A percentile compares a stretch with the other conserved stretches of the same genome.
Evolutionary conservation across 306 rosid genomes (phyloP).

Genomic region (Datisca glomerata): DNA sequence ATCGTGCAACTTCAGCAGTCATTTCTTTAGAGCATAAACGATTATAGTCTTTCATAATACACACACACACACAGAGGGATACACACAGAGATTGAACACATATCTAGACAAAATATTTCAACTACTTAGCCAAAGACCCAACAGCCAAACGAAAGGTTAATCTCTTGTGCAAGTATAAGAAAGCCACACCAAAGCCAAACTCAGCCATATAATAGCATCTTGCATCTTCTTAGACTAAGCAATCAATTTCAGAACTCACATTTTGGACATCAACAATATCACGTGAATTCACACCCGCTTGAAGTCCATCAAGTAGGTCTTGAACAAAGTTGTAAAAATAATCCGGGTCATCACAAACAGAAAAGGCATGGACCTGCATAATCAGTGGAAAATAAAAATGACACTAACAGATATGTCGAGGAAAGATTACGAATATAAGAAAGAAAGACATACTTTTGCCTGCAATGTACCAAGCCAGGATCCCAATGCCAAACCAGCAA

Average conservation of each 20-base stretch:
- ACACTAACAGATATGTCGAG: slow-evolving; percentile 3
- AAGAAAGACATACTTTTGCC: slow-evolving; percentile 57
- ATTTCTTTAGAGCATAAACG: no score
- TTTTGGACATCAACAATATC: slow-evolving; percentile 57
- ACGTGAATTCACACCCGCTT: slow-evolving; percentile 55
- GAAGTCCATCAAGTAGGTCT: slow-evolving; percentile 79
- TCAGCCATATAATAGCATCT: slow-evolving; percentile 10
- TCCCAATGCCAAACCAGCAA: slow-evolving; percentile 81
- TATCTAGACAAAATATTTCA: no score
- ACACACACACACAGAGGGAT: no score
- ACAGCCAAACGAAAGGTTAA: no score
- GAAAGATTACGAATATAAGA: slow-evolving; percentile 9
- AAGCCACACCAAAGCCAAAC: no score
- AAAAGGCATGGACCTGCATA: slow-evolving; percentile 66
- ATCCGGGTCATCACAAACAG: slow-evolving; percentile 85
- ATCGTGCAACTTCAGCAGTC: no score
- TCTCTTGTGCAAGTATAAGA: no score
- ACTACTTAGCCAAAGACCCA: no score
- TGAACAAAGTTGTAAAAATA: slow-evolving; percentile 69
- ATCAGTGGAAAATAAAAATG: slow-evolving; percentile 17
- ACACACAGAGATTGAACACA: no score
- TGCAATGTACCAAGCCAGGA: slow-evolving; percentile 68
- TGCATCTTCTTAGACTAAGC: not conserved
- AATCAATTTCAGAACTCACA: slow-evolving; percentile 37
- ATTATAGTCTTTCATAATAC: no score